phyloP scores from a whole-genome alignment of 441 rosid species.

The Syzygium malaccense region DNA sequence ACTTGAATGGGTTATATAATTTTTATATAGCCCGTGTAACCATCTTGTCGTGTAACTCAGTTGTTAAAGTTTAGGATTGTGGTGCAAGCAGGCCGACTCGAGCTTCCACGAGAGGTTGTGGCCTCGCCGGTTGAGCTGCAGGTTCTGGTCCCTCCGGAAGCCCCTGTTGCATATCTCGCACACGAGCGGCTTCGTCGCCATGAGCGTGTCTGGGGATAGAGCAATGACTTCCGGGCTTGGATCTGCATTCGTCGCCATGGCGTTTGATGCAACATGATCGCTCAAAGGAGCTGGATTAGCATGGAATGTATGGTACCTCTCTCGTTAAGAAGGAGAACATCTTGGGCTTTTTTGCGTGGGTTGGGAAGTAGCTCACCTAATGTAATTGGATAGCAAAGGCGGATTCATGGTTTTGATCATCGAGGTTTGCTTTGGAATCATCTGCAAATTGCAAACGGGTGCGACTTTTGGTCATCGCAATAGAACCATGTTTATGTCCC shows the following conservation, averaged over 20 bases:
- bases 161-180: constrained; percentile 58
- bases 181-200: constrained; percentile 31
- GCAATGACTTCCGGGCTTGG: no score
- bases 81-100: not conserved
- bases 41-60: not conserved
- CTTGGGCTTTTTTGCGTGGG: not conserved
- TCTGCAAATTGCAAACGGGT: not conserved
- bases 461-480: not conserved
- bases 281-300: not conserved
- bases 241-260: no score
- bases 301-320: not conserved
- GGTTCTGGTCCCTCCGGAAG: constrained; percentile 57
- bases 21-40: not conserved
- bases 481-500: not conserved
- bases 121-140: constrained; percentile 46
- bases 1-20: not conserved
- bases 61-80: not conserved
- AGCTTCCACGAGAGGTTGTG: constrained; percentile 66
- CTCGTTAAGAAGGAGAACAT: not conserved
- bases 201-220: no score
- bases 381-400: no score
- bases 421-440: not conserved
- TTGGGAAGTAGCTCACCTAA: not conserved
- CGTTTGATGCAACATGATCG: not conserved
- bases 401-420: not conserved